Base-by-base conservation (phyloP, 106 monocot genomes). In the Posidonia australis region DNA sequence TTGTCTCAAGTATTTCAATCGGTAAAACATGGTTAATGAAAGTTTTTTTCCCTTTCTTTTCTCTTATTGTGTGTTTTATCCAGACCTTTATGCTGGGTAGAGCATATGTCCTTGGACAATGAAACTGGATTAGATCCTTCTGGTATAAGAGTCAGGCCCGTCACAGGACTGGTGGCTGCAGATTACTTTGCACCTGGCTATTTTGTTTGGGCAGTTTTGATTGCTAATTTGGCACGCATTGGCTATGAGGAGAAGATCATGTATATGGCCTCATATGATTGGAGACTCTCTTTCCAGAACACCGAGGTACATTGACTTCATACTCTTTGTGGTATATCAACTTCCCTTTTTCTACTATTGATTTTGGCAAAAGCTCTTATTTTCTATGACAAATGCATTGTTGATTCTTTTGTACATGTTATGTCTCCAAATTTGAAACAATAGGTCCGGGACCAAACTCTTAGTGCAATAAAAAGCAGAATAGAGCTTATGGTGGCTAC, bases 251-350 rank as follows among this genome's bases (percentile, higher is more conserved):
- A 99, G 63, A 99, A 99, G 61, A 88, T 78, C 10, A 91, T 99
- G 98, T 99, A 91, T 70, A 99, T 99, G 98, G 98, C 98, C 69
- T 87, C 98, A 69, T 99, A 99, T 83, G 98, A 99, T 79, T 99
- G 98, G 98, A 85, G 98, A 68, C 62, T 99, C 16, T 87, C 98
- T 62, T 99, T 91, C 77, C 98, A 99, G 68, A 99, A 99, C 60
- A 99, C 98, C 0, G 98, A 99, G 91, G 98, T 99, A 44, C 23
- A 13, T 17, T 21, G n/a, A 1, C 13, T 46, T 16, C 36, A 4
- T 36, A 36, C 7, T 36, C 36, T 36, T 20, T 56, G 32, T 16
- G n/a, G 22, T 4, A 13, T 16, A 31, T 30, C n/a, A 25, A 17
- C 10, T 18, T 24, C 16, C 16, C 49, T 55, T 54, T 22, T 18